Evolutionary conservation across 352 stramenopile species (phyloP).

Genomic region (Blastocystis hominis): DNA sequence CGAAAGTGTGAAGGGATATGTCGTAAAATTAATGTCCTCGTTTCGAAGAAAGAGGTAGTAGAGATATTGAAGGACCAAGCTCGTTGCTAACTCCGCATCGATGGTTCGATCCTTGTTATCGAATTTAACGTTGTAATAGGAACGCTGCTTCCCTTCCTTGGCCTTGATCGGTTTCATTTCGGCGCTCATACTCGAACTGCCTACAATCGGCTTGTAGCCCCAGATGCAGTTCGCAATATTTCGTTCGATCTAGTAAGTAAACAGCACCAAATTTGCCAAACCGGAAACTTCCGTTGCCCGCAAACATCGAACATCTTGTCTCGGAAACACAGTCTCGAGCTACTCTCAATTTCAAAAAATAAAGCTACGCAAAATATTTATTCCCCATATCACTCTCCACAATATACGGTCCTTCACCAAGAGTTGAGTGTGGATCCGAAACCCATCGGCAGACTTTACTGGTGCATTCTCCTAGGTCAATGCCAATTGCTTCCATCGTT

Average conservation of each 20-base stretch:
- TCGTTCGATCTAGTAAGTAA: background rate
- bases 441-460: slow-evolving; percentile 38
- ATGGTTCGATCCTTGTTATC: background rate
- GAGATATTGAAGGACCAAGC: slow-evolving; percentile 22
- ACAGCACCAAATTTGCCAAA: background rate
- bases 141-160: background rate
- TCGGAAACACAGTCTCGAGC: background rate
- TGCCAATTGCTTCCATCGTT: slow-evolving; percentile 16
- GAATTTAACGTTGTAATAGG: background rate
- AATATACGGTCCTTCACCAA: background rate
- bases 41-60: background rate
- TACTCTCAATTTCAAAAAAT: background rate
- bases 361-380: background rate
- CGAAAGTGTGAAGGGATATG: background rate
- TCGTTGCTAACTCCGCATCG: slow-evolving; percentile 11
- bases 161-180: background rate
- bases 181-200: background rate
- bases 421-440: background rate
- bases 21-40: background rate
- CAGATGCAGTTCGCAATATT: slow-evolving; percentile 52
- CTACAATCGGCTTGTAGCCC: slow-evolving; percentile 48
- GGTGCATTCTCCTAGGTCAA: background rate
- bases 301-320: slow-evolving; percentile 13
- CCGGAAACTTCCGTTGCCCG: background rate
- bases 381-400: background rate